Conservation (phyloP, 2,329 filamentous ascomycete species). For the Epichloe elymi region DNA sequence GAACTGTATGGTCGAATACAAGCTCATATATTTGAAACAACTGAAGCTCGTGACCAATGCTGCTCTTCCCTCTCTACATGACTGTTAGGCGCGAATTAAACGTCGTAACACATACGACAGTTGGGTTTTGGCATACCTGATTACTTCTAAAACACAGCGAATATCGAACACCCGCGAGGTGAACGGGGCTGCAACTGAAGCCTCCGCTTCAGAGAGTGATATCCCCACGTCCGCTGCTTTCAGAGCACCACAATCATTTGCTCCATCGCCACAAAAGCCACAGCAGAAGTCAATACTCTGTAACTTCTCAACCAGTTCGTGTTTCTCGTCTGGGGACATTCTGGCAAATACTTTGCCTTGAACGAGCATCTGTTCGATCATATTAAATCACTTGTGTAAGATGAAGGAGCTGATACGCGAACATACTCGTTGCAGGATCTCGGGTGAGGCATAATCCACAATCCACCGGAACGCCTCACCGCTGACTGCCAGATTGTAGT, state of each 20-base stretch:
- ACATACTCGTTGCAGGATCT: slow-evolving; percentile 56
- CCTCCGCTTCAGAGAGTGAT: slow-evolving; percentile 91
- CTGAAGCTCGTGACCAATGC: slow-evolving; percentile 97
- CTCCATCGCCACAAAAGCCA: slow-evolving; percentile 94
- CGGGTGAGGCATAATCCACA: slow-evolving; percentile 75
- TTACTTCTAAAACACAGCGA: slow-evolving; percentile 84
- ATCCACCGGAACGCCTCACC: slow-evolving; percentile 97
- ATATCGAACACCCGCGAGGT: slow-evolving; percentile 95
- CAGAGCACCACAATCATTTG: slow-evolving; percentile 91
- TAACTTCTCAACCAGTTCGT: slow-evolving; percentile 91
- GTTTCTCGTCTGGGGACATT: slow-evolving; percentile 98
- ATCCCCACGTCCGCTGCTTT: slow-evolving; percentile 97
- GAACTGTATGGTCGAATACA: slow-evolving; percentile 99
- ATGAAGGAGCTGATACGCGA: not conserved
- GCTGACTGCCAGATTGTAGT: slow-evolving; percentile 80
- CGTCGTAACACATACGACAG: not conserved
- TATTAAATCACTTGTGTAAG: not conserved
- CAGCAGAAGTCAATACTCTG: slow-evolving; percentile 92
- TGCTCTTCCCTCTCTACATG: slow-evolving; percentile 67
- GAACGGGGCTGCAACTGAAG: slow-evolving; percentile 95
- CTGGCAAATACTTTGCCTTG: slow-evolving; percentile 87
- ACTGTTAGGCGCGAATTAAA: slow-evolving; percentile 11
- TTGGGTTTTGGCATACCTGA: slow-evolving; percentile 40
- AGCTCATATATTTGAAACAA: slow-evolving; percentile 99
- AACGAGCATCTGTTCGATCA: slow-evolving; percentile 59